Conservation (phyloP, 805 yeast genomes). For the Wickerhamiella sergipiensis region DNA sequence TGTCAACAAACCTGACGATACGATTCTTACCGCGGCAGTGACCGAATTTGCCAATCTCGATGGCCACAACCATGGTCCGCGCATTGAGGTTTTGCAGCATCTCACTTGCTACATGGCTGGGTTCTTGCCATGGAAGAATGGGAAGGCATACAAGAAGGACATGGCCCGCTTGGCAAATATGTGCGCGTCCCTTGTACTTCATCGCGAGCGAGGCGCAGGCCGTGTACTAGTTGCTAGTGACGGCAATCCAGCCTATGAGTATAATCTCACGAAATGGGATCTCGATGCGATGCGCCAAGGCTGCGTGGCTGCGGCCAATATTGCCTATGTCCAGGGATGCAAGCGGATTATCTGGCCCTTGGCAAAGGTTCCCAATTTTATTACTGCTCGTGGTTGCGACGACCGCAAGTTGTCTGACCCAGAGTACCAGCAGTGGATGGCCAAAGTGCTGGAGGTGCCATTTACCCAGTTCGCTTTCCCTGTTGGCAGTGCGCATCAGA, state of each 20-base stretch:
- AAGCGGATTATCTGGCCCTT: constrained; percentile 25
- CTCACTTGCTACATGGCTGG: constrained; percentile 28
- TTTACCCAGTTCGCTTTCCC: constrained; percentile 22
- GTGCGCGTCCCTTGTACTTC: constrained; percentile 31
- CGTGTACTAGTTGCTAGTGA: constrained; percentile 25
- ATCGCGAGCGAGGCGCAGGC: constrained; percentile 31
- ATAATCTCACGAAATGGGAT: constrained; percentile 31
- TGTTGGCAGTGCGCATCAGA: constrained; percentile 41
- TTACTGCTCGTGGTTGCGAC: constrained; percentile 19
- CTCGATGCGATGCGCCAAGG: constrained; percentile 29
- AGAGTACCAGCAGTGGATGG: constrained; percentile 28
- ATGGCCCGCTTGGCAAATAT: constrained; percentile 27
- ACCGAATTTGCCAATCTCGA: constrained; percentile 37
- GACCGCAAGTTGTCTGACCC: constrained; percentile 30
- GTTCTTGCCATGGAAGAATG: constrained; percentile 32
- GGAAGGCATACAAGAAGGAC: constrained; percentile 25
- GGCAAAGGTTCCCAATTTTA: constrained; percentile 29
- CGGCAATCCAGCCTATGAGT: constrained; percentile 28
- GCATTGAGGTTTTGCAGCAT: constrained; percentile 36
- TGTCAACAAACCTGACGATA: constrained; percentile 27
- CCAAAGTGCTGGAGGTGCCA: constrained; percentile 7
- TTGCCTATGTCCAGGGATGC: constrained; percentile 38
- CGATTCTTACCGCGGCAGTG: constrained; percentile 38
- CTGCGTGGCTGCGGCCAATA: constrained; percentile 29
- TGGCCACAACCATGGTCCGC: constrained; percentile 40